Evolutionary conservation across 208 protist genomes (phyloP), one percentile per base, ranked within the genome.

Genomic region (Trypanosoma boissoni): DNA sequence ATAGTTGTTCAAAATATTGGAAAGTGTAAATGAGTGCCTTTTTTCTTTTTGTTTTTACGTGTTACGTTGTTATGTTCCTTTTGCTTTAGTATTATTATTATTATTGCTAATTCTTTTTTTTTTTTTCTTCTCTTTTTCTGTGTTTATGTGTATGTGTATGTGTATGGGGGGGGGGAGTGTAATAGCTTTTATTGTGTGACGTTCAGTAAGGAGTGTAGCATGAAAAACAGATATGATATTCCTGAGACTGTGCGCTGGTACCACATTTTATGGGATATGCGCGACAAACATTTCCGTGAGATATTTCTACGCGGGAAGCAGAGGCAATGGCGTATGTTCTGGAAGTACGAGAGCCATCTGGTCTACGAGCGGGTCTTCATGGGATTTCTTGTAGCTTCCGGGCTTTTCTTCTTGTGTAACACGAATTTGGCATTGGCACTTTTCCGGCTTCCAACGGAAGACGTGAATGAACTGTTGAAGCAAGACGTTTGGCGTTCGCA

Each of bases 381-480:
- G 14, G 85, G 75, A 0, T 63, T 86, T 34, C n/a, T 77, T 0
- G 51, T 79, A 3, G 75, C 78, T 0, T 39, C 66, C 2, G 20
- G 73, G 0, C 48, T 88, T 24, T 62, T 86, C 51, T 71, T 69
- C 8, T 67, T 86, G 27, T 79, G 64, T 39, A 79, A 74, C 58
- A 75, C 69, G 0, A 69, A 91, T 39, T 58, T 79, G 9, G 74
- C 69, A 8, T 42, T 72, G 0, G 68, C 76, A 2, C 14, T 91
- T 1, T 68, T 92, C n/a, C 80, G 78, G 2, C 80, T 78, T 59
- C 85, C 85, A 1, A 86, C 85, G 2, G 85, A 92, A 29, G 85
- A 92, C 31, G 70, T 80, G 0, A 92, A 89, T 49, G 80, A 89
- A 54, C 59, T 92, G 24, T 46, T 92, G 26, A 92, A 88, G 58